Conservation (phyloP, 495 filamentous ascomycete genomes). For the Aspergillus homomorphus region DNA sequence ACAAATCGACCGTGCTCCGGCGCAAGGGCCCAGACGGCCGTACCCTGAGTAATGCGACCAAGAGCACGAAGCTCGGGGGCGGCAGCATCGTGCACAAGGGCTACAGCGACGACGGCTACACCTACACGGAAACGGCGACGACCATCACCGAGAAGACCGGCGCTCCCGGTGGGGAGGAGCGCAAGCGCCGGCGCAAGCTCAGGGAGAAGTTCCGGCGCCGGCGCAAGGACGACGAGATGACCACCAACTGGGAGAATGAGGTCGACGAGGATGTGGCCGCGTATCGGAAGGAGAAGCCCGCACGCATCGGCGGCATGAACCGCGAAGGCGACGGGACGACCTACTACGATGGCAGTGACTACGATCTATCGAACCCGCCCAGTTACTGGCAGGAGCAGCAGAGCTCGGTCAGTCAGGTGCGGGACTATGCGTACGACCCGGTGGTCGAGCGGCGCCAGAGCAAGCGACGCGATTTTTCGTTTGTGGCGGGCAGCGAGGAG, state of each 20-base stretch:
- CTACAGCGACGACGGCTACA: conserved; percentile 55
- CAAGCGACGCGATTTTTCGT: conserved; percentile 43
- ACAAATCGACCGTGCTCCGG: conserved; percentile 93
- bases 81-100: conserved; percentile 67
- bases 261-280: conserved; percentile 70
- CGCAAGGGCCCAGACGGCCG: conserved; percentile 86
- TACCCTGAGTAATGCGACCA: conserved; percentile 74
- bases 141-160: conserved; percentile 37
- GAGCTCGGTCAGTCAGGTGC: conserved; percentile 52
- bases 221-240: conserved; percentile 33
- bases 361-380: conserved; percentile 47
- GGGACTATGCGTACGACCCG: conserved; percentile 43
- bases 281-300: conserved; percentile 81
- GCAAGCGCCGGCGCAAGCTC: conserved; percentile 38
- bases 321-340: conserved; percentile 64
- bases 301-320: conserved; percentile 83
- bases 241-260: conserved; percentile 50
- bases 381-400: conserved; percentile 42
- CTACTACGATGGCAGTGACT: conserved; percentile 59
- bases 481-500: conserved; percentile 53
- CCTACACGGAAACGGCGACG: conserved; percentile 40
- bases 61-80: conserved; percentile 75
- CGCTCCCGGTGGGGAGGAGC: conserved; percentile 10
- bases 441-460: conserved; percentile 17
- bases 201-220: conserved; percentile 40